Conservation (phyloP, 192 early-diverging fungal species). For the Jimgerdemannia lactiflua region DNA sequence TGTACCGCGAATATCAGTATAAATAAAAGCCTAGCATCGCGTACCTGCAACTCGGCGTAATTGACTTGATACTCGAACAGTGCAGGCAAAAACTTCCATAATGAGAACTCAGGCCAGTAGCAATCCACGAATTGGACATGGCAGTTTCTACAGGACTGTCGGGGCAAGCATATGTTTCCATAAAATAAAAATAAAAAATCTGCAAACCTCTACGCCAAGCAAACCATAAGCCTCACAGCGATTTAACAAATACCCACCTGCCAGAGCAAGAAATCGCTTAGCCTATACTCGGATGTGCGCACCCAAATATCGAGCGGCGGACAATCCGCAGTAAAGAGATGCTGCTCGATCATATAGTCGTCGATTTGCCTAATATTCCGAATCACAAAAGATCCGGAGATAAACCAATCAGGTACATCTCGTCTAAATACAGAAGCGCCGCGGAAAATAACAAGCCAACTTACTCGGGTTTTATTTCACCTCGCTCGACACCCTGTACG, state of each 20-base stretch:
- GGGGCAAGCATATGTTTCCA: neutral
- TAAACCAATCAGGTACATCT: neutral
- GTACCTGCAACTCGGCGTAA: constrained; percentile 2
- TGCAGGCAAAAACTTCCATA: constrained; percentile 81
- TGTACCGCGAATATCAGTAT: too few species aligned
- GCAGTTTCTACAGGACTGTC: constrained; percentile 48
- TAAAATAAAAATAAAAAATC: neutral
- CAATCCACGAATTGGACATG: constrained; percentile 88
- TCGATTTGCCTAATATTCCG: constrained; percentile 54
- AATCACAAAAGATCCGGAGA: neutral
- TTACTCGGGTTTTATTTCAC: constrained; percentile 39
- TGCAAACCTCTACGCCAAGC: too few species aligned
- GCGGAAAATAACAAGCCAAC: neutral
- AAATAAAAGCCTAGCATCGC: neutral
- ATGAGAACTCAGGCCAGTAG: constrained; percentile 95
- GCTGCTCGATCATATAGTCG: constrained; percentile 52
- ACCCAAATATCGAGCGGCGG: constrained; percentile 86
- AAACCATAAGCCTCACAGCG: too few species aligned
- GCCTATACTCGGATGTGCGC: constrained; percentile 89
- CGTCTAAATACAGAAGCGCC: neutral
- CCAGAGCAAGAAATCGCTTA: constrained; percentile 96
- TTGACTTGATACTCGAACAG: constrained; percentile 80
- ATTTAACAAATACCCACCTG: constrained; percentile 44
- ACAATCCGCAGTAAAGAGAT: constrained; percentile 60
- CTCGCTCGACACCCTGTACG: constrained; percentile 58